These are phyloP conservation scores for Dactylellina parvicollis DNA, from an alignment of 2,329 filamentous ascomycete genomes.

Conservation along the genomic window DNA sequence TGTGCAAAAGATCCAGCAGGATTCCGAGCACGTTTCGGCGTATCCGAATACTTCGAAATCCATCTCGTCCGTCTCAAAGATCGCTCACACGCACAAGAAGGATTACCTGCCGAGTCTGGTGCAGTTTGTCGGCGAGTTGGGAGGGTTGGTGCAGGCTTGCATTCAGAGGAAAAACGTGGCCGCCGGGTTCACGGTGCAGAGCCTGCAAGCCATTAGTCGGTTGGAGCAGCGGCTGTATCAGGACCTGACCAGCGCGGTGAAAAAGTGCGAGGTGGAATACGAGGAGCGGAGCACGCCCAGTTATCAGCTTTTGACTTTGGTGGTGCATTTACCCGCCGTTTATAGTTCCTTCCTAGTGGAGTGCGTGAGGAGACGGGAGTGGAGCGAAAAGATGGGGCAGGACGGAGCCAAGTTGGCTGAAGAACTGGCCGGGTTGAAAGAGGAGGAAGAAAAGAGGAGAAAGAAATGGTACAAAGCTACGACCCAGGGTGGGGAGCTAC, in stretches of 20 bases:
- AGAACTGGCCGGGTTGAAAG: constrained; percentile 89
- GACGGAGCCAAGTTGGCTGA: constrained; percentile 90
- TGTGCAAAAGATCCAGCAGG: constrained; percentile 84
- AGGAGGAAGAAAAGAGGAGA: constrained; percentile 88
- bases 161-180: constrained; percentile 60
- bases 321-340: constrained; percentile 84
- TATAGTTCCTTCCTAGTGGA: constrained; percentile 91
- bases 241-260: constrained; percentile 74
- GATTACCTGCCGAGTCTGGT: constrained; percentile 71
- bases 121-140: constrained; percentile 69
- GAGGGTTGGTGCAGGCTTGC: constrained; percentile 65
- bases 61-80: constrained; percentile 71
- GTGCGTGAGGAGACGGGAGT: constrained; percentile 84
- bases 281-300: constrained; percentile 77
- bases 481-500: constrained; percentile 68
- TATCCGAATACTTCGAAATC: constrained; percentile 75
- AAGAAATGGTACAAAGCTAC: constrained; percentile 90
- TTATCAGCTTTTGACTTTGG: constrained; percentile 80
- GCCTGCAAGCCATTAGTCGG: constrained; percentile 38
- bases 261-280: constrained; percentile 72
- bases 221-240: constrained; percentile 47
- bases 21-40: constrained; percentile 79
- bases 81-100: constrained; percentile 71
- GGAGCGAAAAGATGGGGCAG: constrained; percentile 86
- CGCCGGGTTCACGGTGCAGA: constrained; percentile 31